A percentile compares a stretch with the other conserved stretches of the same genome.
Evolutionary conservation across 2,329 filamentous ascomycete genomes (phyloP).

Genomic region (Colletotrichum australisinense): DNA sequence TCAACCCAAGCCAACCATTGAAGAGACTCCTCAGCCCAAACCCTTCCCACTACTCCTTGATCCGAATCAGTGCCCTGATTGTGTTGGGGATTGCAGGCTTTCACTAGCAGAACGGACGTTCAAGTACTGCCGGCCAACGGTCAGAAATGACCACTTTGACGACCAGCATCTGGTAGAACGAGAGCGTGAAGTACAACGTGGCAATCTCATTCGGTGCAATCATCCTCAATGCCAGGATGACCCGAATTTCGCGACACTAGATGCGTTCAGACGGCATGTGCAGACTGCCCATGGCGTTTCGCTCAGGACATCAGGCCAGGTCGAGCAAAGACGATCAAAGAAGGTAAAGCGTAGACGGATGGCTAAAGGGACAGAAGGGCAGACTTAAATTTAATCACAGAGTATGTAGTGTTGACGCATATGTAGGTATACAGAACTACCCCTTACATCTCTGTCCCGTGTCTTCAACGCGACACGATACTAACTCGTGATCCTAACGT

Average conservation of each 20-base stretch:
- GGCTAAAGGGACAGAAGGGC: not conserved
- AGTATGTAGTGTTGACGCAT: not conserved
- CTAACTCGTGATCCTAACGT: not conserved
- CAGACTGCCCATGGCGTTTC: not conserved
- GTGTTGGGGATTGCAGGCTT: constrained; percentile 35
- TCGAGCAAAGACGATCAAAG: not conserved
- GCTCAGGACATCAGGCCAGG: not conserved
- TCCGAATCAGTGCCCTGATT: constrained; percentile 36
- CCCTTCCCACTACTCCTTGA: constrained; percentile 38
- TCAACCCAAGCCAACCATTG: not conserved
- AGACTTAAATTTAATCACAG: not conserved
- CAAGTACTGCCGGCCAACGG: constrained; percentile 28
- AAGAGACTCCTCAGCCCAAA: constrained; percentile 21
- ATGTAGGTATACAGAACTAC: not conserved
- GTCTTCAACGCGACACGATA: not conserved
- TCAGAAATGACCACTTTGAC: constrained; percentile 41
- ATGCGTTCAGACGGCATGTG: not conserved
- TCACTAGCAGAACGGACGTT: constrained; percentile 34
- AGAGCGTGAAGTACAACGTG: constrained; percentile 29
- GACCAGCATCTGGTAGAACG: constrained; percentile 36
- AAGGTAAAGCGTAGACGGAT: not conserved
- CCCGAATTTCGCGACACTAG: not conserved
- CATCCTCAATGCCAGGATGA: constrained; percentile 35
- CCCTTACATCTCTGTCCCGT: not conserved
- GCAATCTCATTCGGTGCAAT: constrained; percentile 33